phyloP scores from a whole-genome alignment of 345 rosid genomes.

The Gossypium raimondii region DNA sequence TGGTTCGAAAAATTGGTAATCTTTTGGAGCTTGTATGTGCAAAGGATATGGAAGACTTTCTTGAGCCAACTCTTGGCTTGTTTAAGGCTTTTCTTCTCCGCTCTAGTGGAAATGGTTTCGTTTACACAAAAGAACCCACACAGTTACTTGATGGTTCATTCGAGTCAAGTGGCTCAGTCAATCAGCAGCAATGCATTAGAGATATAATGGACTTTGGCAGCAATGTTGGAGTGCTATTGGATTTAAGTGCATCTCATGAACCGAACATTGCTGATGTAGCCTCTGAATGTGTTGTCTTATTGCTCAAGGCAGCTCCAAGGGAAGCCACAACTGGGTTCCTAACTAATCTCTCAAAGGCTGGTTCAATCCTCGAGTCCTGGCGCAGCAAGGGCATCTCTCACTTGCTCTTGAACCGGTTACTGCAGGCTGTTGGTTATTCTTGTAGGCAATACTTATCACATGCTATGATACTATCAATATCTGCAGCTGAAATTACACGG shows the following conservation, averaged over 20 bases:
- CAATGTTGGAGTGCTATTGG: conserved; percentile 61
- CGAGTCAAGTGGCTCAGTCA: conserved; percentile 33
- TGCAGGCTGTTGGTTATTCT: conserved; percentile 76
- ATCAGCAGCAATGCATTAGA: conserved; percentile 56
- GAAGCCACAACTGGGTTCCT: conserved; percentile 85
- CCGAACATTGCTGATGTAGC: conserved; percentile 58
- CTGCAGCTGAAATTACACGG: conserved; percentile 53
- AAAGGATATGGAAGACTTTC: conserved; percentile 97
- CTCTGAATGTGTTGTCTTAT: conserved; percentile 72
- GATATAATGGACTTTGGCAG: conserved; percentile 80
- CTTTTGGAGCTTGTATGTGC: conserved; percentile 77
- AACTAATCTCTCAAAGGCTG: conserved; percentile 73
- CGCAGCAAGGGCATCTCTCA: conserved; percentile 33
- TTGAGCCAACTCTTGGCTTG: conserved; percentile 80
- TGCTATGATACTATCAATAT: conserved; percentile 82
- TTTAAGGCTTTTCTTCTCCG: conserved; percentile 73
- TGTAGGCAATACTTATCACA: conserved; percentile 76
- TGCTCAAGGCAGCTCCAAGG: conserved; percentile 83
- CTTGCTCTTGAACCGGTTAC: conserved; percentile 57
- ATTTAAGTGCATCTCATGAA: conserved; percentile 46
- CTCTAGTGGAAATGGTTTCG: conserved; percentile 51
- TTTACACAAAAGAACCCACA: conserved; percentile 49
- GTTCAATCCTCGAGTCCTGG: conserved; percentile 59
- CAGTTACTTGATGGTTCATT: conserved; percentile 53
- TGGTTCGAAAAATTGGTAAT: conserved; percentile 80